Percentiles rank a stretch among this genome's conserved stretches.
Conservation (phyloP, 2,329 filamentous ascomycete species). For the Cladosporium colombiae region DNA sequence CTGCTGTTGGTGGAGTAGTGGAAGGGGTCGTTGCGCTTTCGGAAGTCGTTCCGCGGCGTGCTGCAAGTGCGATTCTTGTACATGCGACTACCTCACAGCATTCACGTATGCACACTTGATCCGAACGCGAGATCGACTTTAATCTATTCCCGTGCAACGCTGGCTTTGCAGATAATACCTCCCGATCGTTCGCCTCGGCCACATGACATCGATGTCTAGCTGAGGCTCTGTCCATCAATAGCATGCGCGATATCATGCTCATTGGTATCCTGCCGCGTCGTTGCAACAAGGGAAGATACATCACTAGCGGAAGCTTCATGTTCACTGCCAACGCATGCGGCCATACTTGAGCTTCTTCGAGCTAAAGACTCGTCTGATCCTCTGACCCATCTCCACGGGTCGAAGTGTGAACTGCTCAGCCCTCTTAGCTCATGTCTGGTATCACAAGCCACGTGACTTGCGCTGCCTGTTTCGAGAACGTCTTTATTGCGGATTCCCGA, state of each 20-base stretch:
- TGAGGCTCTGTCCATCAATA: too few species aligned
- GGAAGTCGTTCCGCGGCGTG: not conserved
- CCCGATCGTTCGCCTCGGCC: too few species aligned
- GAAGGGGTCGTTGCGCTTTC: conserved; percentile 8
- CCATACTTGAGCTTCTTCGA: not conserved
- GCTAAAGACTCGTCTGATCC: not conserved
- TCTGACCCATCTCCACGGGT: not conserved
- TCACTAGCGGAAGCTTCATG: not conserved
- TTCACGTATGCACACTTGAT: too few species aligned
- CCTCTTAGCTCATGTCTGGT: too few species aligned
- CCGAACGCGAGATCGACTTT: too few species aligned
- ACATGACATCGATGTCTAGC: too few species aligned
- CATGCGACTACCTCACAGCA: too few species aligned
- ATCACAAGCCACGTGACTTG: not conserved
- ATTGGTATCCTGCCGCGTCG: too few species aligned
- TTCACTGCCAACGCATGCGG: not conserved
- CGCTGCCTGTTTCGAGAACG: not conserved
- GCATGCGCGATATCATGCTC: too few species aligned
- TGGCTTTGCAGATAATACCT: too few species aligned
- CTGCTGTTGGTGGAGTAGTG: conserved; percentile 5
- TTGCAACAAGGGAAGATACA: not conserved
- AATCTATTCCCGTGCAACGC: too few species aligned
- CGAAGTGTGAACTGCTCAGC: not conserved
- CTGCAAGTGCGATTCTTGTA: not conserved
- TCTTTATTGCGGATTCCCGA: too few species aligned